These are phyloP conservation scores for Eudorina sp. DNA, from an alignment of 139 green algal genomes.

Conservation along the genomic window DNA sequence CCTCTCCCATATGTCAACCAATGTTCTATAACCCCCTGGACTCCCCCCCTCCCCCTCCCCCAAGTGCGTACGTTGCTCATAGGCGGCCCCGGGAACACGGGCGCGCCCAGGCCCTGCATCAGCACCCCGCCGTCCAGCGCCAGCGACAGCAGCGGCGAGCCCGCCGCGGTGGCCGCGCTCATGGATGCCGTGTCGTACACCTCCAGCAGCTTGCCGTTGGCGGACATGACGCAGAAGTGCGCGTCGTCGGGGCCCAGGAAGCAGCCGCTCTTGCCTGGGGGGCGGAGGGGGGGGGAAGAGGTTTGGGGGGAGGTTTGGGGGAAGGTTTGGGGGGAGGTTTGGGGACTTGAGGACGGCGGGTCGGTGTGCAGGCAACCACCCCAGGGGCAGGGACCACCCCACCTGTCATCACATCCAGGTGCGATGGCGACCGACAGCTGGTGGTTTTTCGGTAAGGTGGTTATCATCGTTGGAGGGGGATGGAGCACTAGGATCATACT, in stretches of 20 bases:
- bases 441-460: too few relatives aligned
- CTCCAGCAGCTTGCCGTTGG: slow-evolving; percentile 33
- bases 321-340: not conserved
- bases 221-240: slow-evolving; percentile 52
- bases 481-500: too few relatives aligned
- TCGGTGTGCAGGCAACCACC: too few relatives aligned
- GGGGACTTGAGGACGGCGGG: too few relatives aligned
- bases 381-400: too few relatives aligned
- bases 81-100: slow-evolving; percentile 50
- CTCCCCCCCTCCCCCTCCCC: not conserved
- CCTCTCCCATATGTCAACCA: too few relatives aligned
- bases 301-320: not conserved
- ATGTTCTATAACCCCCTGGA: not conserved
- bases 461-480: too few relatives aligned
- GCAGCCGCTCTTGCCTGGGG: slow-evolving; percentile 54
- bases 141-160: slow-evolving; percentile 45
- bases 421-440: too few relatives aligned
- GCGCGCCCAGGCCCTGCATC: slow-evolving; percentile 6
- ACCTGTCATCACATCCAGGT: too few relatives aligned
- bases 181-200: slow-evolving; percentile 49
- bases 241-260: slow-evolving; percentile 62
- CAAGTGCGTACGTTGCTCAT: slow-evolving; percentile 7
- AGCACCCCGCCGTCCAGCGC: slow-evolving; percentile 33
- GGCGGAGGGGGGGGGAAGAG: not conserved
- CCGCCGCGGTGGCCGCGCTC: not conserved